Conservation (phyloP, 306 rosid genomes). For the Glycine soja region DNA sequence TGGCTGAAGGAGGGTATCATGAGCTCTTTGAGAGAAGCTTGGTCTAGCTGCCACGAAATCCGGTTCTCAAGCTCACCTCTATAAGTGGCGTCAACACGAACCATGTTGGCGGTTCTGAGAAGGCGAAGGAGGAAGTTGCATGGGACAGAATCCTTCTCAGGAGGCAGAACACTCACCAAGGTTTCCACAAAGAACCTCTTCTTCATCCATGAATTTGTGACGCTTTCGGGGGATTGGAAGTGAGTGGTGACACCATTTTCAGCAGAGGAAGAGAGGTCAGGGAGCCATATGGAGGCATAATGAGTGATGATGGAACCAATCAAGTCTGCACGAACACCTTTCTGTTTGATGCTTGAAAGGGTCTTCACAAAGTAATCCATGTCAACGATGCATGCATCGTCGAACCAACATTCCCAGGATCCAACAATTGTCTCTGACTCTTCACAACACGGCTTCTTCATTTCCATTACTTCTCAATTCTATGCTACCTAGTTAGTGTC, state of each 20-base stretch:
- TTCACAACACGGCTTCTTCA: constrained; percentile 46
- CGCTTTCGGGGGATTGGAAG: constrained; percentile 59
- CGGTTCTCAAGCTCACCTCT: constrained; percentile 75
- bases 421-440: constrained; percentile 47
- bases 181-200: constrained; percentile 92
- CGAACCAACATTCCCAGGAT: constrained; percentile 73
- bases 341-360: constrained; percentile 75
- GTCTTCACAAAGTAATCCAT: constrained; percentile 96
- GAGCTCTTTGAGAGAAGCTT: constrained; percentile 77
- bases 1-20: constrained; percentile 94
- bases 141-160: constrained; percentile 82
- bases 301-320: constrained; percentile 87
- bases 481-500: neutral
- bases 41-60: constrained; percentile 82
- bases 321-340: constrained; percentile 82
- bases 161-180: constrained; percentile 82
- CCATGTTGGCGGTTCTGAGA: constrained; percentile 85
- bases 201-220: constrained; percentile 79
- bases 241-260: constrained; percentile 10
- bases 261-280: constrained; percentile 62
- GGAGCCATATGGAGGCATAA: constrained; percentile 95
- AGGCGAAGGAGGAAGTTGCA: constrained; percentile 89
- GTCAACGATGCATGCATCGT: constrained; percentile 85
- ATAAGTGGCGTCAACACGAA: constrained; percentile 68
- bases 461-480: constrained; percentile 1